phyloP scores from a whole-genome alignment of 306 rosid genomes.

The Prunus mume region DNA sequence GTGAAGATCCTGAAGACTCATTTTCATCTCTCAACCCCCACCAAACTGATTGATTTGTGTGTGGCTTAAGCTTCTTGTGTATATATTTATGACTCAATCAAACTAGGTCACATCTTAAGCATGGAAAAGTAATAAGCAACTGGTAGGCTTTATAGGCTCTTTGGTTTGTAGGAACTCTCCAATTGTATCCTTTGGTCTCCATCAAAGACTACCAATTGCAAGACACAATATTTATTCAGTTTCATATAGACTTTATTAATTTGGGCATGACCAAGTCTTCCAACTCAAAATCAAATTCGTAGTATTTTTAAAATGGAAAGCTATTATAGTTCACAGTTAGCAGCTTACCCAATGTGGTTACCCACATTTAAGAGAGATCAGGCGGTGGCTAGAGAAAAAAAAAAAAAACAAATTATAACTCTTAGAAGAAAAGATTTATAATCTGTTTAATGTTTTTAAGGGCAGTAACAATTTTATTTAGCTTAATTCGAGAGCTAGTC shows the following conservation, averaged over 20 bases:
- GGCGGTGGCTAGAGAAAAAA: constrained; percentile 20
- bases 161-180: background rate
- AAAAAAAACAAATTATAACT: background rate
- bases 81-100: constrained; percentile 34
- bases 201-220: no score
- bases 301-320: constrained; percentile 15
- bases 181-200: background rate
- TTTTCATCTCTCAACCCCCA: constrained; percentile 58
- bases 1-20: constrained; percentile 28
- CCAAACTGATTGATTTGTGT: constrained; percentile 33
- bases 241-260: background rate
- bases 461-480: no score
- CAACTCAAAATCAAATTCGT: background rate
- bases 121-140: constrained; percentile 19
- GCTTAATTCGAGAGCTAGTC: no score
- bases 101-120: constrained; percentile 39
- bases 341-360: constrained; percentile 34
- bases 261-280: background rate
- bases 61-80: constrained; percentile 24
- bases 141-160: background rate
- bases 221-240: background rate
- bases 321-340: constrained; percentile 23
- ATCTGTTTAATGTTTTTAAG: no score
- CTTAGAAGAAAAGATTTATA: background rate
- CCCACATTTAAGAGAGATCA: constrained; percentile 41